Evolutionary conservation across 768 basidiomycete genomes (phyloP), one percentile per base, ranked within the genome.

Genomic region (Kwoniella europaea): DNA sequence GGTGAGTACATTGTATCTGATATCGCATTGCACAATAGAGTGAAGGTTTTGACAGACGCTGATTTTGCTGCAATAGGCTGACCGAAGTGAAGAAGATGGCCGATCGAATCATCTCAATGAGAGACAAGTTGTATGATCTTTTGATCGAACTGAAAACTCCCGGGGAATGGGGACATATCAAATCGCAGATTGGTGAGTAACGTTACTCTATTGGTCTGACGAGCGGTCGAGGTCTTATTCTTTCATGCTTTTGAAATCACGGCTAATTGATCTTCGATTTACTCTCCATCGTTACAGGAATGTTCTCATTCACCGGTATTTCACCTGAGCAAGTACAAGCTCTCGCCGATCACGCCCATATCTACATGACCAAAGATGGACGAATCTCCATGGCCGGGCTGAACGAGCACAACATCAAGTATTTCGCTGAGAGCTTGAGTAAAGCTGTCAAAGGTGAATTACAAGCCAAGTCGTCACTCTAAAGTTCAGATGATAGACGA

Each of bases 321-420:
- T 74, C 71, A 1, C 69, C 78, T 4, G 76, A 80, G 44, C 83
- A 84, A 54, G 82, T 82, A 29, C 76, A 74, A 22, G 79, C 75
- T 9, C 74, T 84, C 53, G 81, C 79, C 42, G 69, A 80, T 13
- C 71, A 83, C 67, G 82, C 83, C 10, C 79, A 82, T 66, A 74
- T 84, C 59, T 84, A 83, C 76, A 64, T 83, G 76, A 80, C 78
- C 43, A 77, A 71, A 67, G 77, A 81, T 65, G 79, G 94, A 60
- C 87, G 94, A 57, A 95, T 98, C 78, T 94, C 92, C 70, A 96
- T 98, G 94, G 92, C 94, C 4, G 94, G 93, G 9, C 84, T 96
- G 85, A 96, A 94, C 86, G 88, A 86, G 60, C 79, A 86, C 72
- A 97, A 95, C 84, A 82, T 96, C 54, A 46, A 74, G 76, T 83